Evolutionary conservation across 1,284 basidiomycete species (phyloP), one percentile per base, ranked within the genome.

Genomic region (Leucoagaricus sp.): DNA sequence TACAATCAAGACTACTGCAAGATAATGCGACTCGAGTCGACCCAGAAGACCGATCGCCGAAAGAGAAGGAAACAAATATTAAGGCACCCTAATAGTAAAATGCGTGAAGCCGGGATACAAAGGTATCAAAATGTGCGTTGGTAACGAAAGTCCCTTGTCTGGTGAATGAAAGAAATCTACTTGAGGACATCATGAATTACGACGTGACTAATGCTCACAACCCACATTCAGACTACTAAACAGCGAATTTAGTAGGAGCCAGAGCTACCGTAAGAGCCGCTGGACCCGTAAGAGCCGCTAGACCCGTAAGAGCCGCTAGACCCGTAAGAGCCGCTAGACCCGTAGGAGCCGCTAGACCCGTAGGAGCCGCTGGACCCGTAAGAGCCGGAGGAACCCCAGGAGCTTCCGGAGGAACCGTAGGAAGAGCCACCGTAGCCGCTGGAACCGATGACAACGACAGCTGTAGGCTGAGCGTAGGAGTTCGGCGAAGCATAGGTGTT

Each of bases 401-500:
- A 46, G 10, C 38, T 17, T n/a, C 46, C 46, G 29, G 19, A 52
- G 28, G 50, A 52, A 49, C 59, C 55, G 52, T 57, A 60, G 23
- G 65, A 67, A 26, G 49, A 50, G 47, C 46, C 46, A 48, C 34
- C 41, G n/a, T 25, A 28, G 47, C 59, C 53, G 54, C 57, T 46
- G 64, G 62, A 57, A 40, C 54, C 60, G 50, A 15, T 21, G 33
- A 64, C 62, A 44, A 58, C 58, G 46, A 60, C 57, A 38, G 61
- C 53, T 26, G 64, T 58, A 17, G 61, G n/a, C 65, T 64, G 26
- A 70, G 60, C 44, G 69, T 42, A 45, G 67, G 58, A 36, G n/a
- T 21, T 23, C 26, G 42, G 28, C 17, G 66, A 63, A 56, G 74
- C 75, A 63, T 85, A 85, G 12, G 82, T 82, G 71, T 82, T 84